phyloP scores from a whole-genome alignment of 768 basidiomycete species.

The Rhizopogon roseolus region DNA sequence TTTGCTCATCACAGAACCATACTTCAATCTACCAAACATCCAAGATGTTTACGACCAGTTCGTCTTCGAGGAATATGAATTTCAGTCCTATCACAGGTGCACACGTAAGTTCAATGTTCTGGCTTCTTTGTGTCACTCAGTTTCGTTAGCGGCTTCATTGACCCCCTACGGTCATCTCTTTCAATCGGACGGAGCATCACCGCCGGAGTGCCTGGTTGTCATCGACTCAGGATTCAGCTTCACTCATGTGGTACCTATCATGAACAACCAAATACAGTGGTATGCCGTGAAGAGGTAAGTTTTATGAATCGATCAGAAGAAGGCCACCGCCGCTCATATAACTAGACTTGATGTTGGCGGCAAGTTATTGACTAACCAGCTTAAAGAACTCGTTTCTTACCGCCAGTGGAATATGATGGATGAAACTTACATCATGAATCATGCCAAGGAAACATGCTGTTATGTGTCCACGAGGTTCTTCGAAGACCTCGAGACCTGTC shows the following conservation, averaged over 20 bases:
- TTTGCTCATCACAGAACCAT: conserved; percentile 88
- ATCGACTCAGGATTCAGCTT: conserved; percentile 94
- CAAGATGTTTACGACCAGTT: conserved; percentile 94
- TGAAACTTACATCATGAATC: conserved; percentile 90
- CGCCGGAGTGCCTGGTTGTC: conserved; percentile 75
- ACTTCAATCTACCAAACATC: conserved; percentile 89
- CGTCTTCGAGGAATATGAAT: conserved; percentile 95
- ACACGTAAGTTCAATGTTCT: conserved; percentile 56
- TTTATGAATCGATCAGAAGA: conserved; percentile 10
- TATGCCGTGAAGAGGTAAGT: conserved; percentile 74
- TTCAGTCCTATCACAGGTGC: conserved; percentile 73
- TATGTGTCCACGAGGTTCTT: conserved; percentile 75
- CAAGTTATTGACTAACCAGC: conserved; percentile 91
- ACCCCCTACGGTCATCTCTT: conserved; percentile 76
- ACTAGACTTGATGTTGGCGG: conserved; percentile 90
- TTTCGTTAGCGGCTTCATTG: conserved; percentile 65
- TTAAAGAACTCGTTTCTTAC: conserved; percentile 91
- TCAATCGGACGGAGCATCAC: conserved; percentile 37
- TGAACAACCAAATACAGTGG: conserved; percentile 73
- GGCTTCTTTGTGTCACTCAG: conserved; percentile 16
- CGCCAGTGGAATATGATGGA: conserved; percentile 99
- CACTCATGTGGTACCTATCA: conserved; percentile 85
- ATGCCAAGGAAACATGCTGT: conserved; percentile 87
- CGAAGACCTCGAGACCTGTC: conserved; percentile 69
- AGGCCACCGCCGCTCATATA: conserved; percentile 12